Base-by-base conservation (phyloP, 192 early-diverging fungal species). In the Podila epigama region DNA sequence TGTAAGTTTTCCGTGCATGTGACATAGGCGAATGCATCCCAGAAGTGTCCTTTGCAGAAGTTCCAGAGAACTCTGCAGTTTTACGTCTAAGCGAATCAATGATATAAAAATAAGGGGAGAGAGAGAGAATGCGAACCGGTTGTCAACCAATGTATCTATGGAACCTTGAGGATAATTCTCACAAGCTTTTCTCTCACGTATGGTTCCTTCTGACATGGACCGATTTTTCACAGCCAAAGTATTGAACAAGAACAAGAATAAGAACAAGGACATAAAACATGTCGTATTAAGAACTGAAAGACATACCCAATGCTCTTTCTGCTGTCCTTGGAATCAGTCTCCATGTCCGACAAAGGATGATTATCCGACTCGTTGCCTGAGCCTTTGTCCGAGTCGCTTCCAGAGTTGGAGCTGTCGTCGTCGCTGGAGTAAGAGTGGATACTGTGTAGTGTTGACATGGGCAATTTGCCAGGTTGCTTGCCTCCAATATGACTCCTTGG, bases 391-490 rank as follows among this genome's bases (percentile, higher is more conserved):
- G 71, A 75, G n/a, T 72, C 70, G 11, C 63, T 65, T 33, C 60
- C 65, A 8, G 71, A 67, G 9, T 62, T 58, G 10, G 71, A 75
- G 35, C 71, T 65, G 41, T 68, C 65, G 32, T 75, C 65, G 36
- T 64, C 66, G 29, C 64, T 75, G 12, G 35, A 40, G 20, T 52
- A 58, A 28, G 61, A 13, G 15, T 42, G 40, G 44, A 10, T 48
- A 10, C 44, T 22, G 25, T 48, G 44, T 11, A 55, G 37, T 3
- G 71, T 52, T 15, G 51, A 64, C 18, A 50, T 75, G 15, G 71
- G 71, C 18, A 75, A 32, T 44, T 75, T 75, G 33, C 71, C 71
- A 27, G 71, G 71, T n/a, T 67, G 71, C 54, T 75, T 75, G 22
- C 71, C 71, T 55, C 71, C 71, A 0, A 64, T 75, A 3, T 39